Percentiles rank a stretch among this genome's conserved stretches.
Conservation (phyloP, 257 asterid genomes). For the Solanum pimpinellifolium region DNA sequence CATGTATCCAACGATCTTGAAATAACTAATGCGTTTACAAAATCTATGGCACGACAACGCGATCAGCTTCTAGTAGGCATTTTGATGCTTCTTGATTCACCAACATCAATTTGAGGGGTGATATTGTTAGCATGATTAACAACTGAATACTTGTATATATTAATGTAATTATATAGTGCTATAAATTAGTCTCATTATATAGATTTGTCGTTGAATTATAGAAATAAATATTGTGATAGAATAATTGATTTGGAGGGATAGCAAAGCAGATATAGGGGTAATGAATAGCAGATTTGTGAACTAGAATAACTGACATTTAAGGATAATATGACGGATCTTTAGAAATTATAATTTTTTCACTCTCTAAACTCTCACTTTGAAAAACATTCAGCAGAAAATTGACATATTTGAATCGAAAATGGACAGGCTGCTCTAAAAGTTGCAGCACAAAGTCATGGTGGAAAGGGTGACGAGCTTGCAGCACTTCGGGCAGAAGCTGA, state of each 20-base stretch:
- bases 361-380: neutral
- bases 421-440: constrained; percentile 77
- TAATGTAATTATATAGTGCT: neutral
- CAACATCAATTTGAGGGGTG: neutral
- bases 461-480: constrained; percentile 51
- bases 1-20: neutral
- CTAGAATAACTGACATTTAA: too few relatives aligned
- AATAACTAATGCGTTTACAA: neutral
- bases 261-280: neutral
- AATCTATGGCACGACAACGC: neutral
- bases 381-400: neutral
- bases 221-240: neutral
- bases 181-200: too few relatives aligned
- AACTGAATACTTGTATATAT: neutral
- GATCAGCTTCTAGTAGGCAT: neutral
- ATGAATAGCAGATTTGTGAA: too few relatives aligned
- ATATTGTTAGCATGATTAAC: neutral
- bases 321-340: neutral
- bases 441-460: constrained; percentile 64
- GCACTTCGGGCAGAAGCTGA: constrained; percentile 75
- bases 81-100: neutral
- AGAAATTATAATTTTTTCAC: too few relatives aligned
- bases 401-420: neutral
- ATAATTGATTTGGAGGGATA: neutral
- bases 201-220: neutral